These are phyloP conservation scores for Pseudogymnoascus sp. DNA, from an alignment of 2,329 filamentous ascomycete genomes.

Conservation along the genomic window DNA sequence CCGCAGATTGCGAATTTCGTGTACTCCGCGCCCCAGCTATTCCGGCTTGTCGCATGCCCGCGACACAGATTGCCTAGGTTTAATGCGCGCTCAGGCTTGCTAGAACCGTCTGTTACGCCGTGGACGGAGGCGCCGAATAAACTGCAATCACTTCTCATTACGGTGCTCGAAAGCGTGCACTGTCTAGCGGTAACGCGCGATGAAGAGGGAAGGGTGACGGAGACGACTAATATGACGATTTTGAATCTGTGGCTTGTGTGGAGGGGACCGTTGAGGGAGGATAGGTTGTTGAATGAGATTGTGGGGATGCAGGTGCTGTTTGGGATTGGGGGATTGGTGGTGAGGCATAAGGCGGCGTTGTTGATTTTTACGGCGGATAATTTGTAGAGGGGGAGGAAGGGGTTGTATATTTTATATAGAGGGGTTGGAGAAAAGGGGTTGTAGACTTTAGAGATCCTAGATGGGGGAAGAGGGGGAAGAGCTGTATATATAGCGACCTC, in stretches of 20 bases:
- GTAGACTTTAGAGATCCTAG: not conserved
- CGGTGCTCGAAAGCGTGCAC: constrained; percentile 31
- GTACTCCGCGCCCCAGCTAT: constrained; percentile 88
- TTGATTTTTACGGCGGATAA: constrained; percentile 91
- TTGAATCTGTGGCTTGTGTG: constrained; percentile 95
- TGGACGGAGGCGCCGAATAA: constrained; percentile 67
- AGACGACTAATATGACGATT: constrained; percentile 85
- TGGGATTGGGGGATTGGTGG: constrained; percentile 75
- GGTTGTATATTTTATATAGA: not conserved
- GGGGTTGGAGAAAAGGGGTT: not conserved
- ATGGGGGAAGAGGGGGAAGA: no score
- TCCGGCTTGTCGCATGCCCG: constrained; percentile 82
- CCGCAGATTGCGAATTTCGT: constrained; percentile 96
- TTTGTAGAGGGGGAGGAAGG: constrained; percentile 29
- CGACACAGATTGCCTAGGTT: constrained; percentile 85
- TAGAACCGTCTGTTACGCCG: constrained; percentile 78
- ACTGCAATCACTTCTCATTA: constrained; percentile 56
- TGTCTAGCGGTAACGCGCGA: constrained; percentile 57
- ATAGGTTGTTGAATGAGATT: constrained; percentile 71
- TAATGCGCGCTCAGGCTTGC: constrained; percentile 72
- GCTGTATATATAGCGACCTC: not conserved
- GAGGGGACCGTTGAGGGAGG: constrained; percentile 85
- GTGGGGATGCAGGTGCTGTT: constrained; percentile 67
- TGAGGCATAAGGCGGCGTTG: constrained; percentile 76
- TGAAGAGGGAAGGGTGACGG: constrained; percentile 59